phyloP scores from a whole-genome alignment of 169 alveolate species.

The Plasmodium inui region DNA sequence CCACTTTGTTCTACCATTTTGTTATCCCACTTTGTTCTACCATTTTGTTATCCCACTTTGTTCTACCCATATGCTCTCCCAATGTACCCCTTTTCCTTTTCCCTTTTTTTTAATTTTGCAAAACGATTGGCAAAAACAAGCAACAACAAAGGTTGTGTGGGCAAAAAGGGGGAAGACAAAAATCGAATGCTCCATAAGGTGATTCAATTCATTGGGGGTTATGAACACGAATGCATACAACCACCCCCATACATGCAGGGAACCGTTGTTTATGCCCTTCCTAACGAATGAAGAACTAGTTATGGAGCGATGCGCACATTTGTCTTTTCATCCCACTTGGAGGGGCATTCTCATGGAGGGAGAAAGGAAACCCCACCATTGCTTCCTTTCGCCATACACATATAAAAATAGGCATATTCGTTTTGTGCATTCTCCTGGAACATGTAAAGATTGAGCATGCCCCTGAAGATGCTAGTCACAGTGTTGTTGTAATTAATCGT shows the following conservation, averaged over 20 bases:
- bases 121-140: background rate
- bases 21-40: background rate
- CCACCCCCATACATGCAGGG: background rate
- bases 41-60: no score
- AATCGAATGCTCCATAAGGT: background rate
- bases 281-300: background rate
- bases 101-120: background rate
- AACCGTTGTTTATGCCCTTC: background rate
- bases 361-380: background rate
- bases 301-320: background rate
- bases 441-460: background rate
- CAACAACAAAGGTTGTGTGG: background rate
- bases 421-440: background rate
- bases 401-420: background rate
- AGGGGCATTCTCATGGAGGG: background rate
- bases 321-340: background rate
- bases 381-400: background rate
- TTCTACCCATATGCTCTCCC: background rate
- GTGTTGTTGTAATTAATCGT: background rate
- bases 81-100: background rate
- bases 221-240: background rate
- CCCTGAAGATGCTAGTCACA: background rate
- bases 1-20: background rate
- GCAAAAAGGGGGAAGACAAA: background rate
- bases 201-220: background rate